These are phyloP conservation scores for Angomonas ambiguus DNA, from an alignment of 208 protist genomes.

Conservation along the genomic window DNA sequence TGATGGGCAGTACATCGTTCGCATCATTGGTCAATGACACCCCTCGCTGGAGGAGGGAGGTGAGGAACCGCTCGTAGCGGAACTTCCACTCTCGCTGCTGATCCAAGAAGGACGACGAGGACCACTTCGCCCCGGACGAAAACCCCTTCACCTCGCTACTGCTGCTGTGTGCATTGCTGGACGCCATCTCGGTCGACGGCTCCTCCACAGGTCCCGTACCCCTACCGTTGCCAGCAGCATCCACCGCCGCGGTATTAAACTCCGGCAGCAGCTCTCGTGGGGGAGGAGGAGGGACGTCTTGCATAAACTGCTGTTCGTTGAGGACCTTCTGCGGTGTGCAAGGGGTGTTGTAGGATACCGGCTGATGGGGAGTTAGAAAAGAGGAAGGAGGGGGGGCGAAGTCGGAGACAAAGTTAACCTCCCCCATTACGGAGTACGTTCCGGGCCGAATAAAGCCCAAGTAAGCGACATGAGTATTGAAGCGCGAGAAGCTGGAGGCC, in stretches of 20 bases:
- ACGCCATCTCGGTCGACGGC: neutral
- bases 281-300: neutral
- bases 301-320: constrained; percentile 6
- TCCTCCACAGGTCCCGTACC: neutral
- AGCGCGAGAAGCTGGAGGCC: neutral
- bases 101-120: neutral
- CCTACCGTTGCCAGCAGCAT: neutral
- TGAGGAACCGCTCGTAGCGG: constrained; percentile 10
- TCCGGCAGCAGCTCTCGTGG: constrained; percentile 5
- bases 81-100: constrained; percentile 18
- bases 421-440: neutral
- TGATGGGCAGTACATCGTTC: constrained; percentile 9
- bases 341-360: neutral
- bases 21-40: neutral
- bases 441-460: neutral
- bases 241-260: neutral
- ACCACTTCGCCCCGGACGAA: neutral
- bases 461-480: neutral
- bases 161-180: neutral
- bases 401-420: neutral
- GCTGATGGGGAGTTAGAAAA: neutral
- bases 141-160: neutral
- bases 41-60: constrained; percentile 6
- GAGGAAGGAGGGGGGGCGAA: neutral
- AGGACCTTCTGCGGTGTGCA: neutral